Evolutionary conservation across 1,284 basidiomycete genomes (phyloP).

Genomic region (Apiotrichum montevideense): DNA sequence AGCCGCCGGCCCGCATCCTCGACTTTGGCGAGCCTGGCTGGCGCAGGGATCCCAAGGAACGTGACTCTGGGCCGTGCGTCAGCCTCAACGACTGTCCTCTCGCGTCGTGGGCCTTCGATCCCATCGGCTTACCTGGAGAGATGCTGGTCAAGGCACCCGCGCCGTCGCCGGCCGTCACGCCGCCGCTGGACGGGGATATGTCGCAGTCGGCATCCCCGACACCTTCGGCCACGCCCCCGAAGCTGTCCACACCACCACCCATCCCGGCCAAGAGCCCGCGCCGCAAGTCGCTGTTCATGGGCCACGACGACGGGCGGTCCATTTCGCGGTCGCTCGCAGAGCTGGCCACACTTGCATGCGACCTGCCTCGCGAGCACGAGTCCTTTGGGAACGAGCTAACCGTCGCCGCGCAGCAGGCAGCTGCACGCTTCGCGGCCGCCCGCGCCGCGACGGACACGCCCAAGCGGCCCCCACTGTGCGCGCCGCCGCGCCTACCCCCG

Average conservation of each 20-base stretch:
- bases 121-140: too few relatives aligned
- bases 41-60: neutral
- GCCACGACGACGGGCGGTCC: conserved; percentile 16
- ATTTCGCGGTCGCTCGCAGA: conserved; percentile 18
- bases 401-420: conserved; percentile 1
- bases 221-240: too few relatives aligned
- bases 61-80: too few relatives aligned
- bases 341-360: conserved; percentile 15
- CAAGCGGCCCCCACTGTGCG: neutral
- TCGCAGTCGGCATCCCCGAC: too few relatives aligned
- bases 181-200: too few relatives aligned
- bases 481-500: neutral
- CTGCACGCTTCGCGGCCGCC: conserved; percentile 7
- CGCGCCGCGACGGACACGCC: conserved; percentile 4
- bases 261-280: conserved; percentile 7
- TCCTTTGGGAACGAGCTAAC: conserved; percentile 11
- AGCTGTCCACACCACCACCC: neutral
- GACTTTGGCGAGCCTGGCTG: neutral
- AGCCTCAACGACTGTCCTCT: too few relatives aligned
- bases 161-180: too few relatives aligned
- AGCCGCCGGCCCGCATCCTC: neutral
- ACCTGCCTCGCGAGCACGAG: conserved; percentile 6
- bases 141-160: too few relatives aligned
- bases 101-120: too few relatives aligned
- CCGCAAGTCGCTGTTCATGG: conserved; percentile 11